Evolutionary conservation across 176 grass and related monocot species (phyloP).

Genomic region (Triticum aestivum): IWGSC_CS_RefSeq_v2.1 NC_057800.1:635007601-635008100

Average conservation of each 20-base stretch:
- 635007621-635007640: too few species aligned
- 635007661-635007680: too few species aligned
- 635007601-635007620: too few species aligned
- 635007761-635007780: too few species aligned
- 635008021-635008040: conserved; percentile 43
- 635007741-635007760: too few species aligned
- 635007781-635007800: too few species aligned
- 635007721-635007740: too few species aligned
- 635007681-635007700: too few species aligned
- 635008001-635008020: conserved; percentile 70
- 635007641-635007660: too few species aligned
- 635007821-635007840: conserved; percentile 84
- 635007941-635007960: conserved; percentile 65
- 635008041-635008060: conserved; percentile 53
- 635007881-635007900: conserved; percentile 69
- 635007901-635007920: conserved; percentile 69
- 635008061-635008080: conserved; percentile 56
- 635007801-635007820: conserved; percentile 23
- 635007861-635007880: conserved; percentile 70
- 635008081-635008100: conserved; percentile 27
- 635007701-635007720: too few species aligned
- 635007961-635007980: conserved; percentile 60
- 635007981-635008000: conserved; percentile 57
- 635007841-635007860: conserved; percentile 82
- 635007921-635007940: conserved; percentile 58